Evolutionary conservation across 2,329 filamentous ascomycete species (phyloP).

Genomic region (Pseudogymnoascus sp.): DNA sequence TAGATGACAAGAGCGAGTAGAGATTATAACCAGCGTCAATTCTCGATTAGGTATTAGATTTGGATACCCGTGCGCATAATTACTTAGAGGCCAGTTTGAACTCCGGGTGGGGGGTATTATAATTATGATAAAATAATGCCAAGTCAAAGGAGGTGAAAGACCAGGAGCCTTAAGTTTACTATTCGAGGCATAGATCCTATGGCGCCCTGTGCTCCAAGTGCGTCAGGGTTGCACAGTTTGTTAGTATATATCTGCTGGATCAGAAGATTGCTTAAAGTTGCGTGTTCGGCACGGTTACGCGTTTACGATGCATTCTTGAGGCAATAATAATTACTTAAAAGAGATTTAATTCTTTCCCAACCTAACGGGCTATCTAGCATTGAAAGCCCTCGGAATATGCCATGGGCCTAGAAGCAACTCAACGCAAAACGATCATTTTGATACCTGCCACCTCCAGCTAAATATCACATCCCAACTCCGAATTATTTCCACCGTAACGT

Average conservation of each 20-base stretch:
- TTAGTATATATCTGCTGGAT: neutral
- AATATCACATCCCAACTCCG: constrained; percentile 2
- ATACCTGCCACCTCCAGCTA: constrained; percentile 1
- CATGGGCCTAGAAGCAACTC: neutral
- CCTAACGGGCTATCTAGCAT: neutral
- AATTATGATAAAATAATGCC: neutral
- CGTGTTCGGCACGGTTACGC: neutral
- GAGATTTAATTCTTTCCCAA: neutral
- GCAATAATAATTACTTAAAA: neutral
- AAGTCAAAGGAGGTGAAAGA: neutral
- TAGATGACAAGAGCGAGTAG: neutral
- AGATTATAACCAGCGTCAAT: neutral
- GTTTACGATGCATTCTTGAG: neutral
- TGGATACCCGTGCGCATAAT: neutral
- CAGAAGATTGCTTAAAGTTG: constrained; percentile 4
- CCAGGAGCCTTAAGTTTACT: neutral
- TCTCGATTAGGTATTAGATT: neutral
- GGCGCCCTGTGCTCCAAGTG: neutral
- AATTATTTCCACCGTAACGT: neutral
- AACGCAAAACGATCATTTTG: neutral
- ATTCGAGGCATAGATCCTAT: neutral
- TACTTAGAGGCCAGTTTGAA: neutral
- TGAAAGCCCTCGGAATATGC: neutral
- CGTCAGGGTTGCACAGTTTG: neutral
- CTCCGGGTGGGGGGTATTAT: neutral